Conservation (phyloP, 1,284 basidiomycete genomes). For the Gomphus bonarii region DNA sequence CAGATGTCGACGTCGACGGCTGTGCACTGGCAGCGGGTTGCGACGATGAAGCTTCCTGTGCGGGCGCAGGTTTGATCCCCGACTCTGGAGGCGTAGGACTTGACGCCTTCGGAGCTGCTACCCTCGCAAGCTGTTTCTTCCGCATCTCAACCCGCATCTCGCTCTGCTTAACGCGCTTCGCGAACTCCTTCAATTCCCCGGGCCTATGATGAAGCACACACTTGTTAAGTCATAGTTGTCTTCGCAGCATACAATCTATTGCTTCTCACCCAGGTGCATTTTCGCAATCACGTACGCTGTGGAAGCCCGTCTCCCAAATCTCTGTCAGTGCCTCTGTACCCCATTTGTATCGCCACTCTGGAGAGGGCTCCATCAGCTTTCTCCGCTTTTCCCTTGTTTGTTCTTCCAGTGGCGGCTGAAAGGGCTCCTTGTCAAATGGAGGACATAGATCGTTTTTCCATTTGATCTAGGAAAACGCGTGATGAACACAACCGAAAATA, state of each 20-base stretch:
- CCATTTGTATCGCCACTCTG: slow-evolving; percentile 48
- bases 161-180: slow-evolving; percentile 57
- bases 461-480: slow-evolving; percentile 22
- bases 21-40: slow-evolving; percentile 19
- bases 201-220: slow-evolving; percentile 29
- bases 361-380: slow-evolving; percentile 42
- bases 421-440: slow-evolving; percentile 64
- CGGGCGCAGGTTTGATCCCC: slow-evolving; percentile 10
- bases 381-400: slow-evolving; percentile 40
- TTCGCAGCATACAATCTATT: not conserved
- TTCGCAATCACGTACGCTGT: slow-evolving; percentile 49
- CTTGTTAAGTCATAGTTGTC: slow-evolving; percentile 10
- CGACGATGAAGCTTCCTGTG: slow-evolving; percentile 10
- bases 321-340: slow-evolving; percentile 63
- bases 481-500: not conserved
- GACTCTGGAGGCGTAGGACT: slow-evolving; percentile 15
- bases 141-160: slow-evolving; percentile 54
- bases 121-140: slow-evolving; percentile 39
- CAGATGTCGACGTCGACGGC: slow-evolving; percentile 19
- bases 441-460: slow-evolving; percentile 76
- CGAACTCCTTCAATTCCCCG: slow-evolving; percentile 61
- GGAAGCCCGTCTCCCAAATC: slow-evolving; percentile 72
- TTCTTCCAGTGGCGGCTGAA: slow-evolving; percentile 31
- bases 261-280: slow-evolving; percentile 50
- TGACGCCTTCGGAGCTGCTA: slow-evolving; percentile 22